These are phyloP conservation scores for Tuber calosporum DNA, from an alignment of 495 filamentous ascomycete genomes.

Conservation along the genomic window DNA sequence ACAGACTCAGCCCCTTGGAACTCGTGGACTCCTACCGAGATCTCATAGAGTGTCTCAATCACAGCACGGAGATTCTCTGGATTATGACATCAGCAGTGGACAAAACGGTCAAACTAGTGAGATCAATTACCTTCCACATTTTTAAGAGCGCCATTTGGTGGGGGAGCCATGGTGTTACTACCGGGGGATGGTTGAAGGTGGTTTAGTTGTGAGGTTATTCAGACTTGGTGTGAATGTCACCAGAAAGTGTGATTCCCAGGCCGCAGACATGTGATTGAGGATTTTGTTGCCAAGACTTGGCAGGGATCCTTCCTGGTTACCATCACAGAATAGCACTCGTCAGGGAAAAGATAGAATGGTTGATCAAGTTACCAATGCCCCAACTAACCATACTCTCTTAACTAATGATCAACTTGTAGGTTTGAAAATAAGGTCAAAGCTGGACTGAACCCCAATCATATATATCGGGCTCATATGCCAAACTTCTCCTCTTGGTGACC, in stretches of 20 bases:
- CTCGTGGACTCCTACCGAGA: conserved; percentile 63
- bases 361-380: not conserved
- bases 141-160: not conserved
- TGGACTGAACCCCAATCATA: not conserved
- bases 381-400: not conserved
- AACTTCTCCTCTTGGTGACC: not conserved
- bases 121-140: not conserved
- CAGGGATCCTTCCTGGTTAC: not conserved
- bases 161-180: not conserved
- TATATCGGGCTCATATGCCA: not conserved
- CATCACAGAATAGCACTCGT: not conserved
- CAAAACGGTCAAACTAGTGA: not conserved
- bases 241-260: not conserved
- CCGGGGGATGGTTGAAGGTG: not conserved
- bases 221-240: not conserved
- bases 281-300: not conserved
- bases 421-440: not conserved
- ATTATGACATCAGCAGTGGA: not conserved
- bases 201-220: not conserved
- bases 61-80: conserved; percentile 59
- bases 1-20: conserved; percentile 57
- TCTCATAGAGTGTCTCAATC: conserved; percentile 80
- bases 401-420: not conserved
- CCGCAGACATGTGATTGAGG: not conserved
- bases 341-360: not conserved